phyloP scores from a whole-genome alignment of 805 yeast genomes.

The Sugiyamaella floridensis region DNA sequence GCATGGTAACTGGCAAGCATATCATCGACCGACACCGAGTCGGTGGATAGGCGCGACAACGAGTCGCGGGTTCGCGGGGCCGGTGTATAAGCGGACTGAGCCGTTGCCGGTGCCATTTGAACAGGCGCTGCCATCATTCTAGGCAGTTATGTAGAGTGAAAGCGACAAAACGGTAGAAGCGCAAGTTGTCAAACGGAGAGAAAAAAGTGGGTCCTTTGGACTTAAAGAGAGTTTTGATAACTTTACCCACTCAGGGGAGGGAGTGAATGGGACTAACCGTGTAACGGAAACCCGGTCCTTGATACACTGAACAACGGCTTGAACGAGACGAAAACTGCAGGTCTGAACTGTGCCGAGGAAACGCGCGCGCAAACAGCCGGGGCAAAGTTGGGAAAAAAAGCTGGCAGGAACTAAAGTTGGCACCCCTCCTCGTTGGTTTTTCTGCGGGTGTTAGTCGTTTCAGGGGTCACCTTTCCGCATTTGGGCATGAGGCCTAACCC shows the following conservation, averaged over 20 bases:
- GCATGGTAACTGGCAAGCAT: conserved; percentile 10
- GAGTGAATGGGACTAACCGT: too few relatives aligned
- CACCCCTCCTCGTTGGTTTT: not conserved
- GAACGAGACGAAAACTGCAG: not conserved
- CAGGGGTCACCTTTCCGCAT: not conserved
- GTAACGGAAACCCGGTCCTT: too few relatives aligned
- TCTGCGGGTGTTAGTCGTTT: not conserved
- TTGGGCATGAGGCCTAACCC: not conserved
- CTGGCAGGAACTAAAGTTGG: not conserved
- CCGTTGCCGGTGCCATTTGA: too few relatives aligned
- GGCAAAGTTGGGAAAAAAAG: not conserved
- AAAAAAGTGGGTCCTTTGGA: too few relatives aligned
- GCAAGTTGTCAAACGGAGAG: too few relatives aligned
- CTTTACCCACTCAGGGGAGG: too few relatives aligned
- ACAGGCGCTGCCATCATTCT: too few relatives aligned
- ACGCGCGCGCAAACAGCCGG: not conserved
- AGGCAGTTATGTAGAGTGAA: too few relatives aligned
- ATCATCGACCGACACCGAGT: conserved; percentile 8
- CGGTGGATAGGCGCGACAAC: not conserved
- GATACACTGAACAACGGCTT: not conserved
- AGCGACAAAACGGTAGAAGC: too few relatives aligned
- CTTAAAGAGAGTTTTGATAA: too few relatives aligned
- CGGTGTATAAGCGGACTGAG: too few relatives aligned
- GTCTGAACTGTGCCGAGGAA: not conserved
- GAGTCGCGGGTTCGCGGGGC: too few relatives aligned